phyloP scores from a whole-genome alignment of 2,329 filamentous ascomycete genomes.

The Colletotrichum sp. region DNA sequence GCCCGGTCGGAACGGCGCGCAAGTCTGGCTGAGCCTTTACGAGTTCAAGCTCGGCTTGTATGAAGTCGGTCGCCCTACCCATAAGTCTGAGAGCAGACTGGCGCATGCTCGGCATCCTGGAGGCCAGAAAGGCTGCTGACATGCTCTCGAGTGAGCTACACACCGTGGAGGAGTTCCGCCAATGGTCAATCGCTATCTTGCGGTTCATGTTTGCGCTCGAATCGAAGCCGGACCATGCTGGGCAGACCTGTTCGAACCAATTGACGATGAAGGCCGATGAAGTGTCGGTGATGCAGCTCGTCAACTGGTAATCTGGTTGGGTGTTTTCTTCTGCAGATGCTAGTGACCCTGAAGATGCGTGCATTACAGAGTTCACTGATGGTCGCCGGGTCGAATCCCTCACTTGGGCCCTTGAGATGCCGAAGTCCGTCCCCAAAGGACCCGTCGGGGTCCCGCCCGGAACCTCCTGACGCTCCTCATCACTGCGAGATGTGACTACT shows the following conservation, averaged over 20 bases:
- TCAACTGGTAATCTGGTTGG: conserved; percentile 9
- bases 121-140: conserved; percentile 41
- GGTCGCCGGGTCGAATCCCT: neutral
- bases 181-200: conserved; percentile 39
- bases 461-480: neutral
- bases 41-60: conserved; percentile 37
- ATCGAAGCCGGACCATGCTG: conserved; percentile 46
- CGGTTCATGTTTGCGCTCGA: conserved; percentile 43
- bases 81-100: conserved; percentile 38
- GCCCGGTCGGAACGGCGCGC: conserved; percentile 34
- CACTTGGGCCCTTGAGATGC: neutral
- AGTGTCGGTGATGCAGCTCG: conserved; percentile 28
- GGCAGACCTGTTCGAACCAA: conserved; percentile 46
- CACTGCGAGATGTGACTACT: neutral
- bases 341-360: neutral
- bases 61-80: conserved; percentile 34
- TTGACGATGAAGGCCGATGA: conserved; percentile 38
- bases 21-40: conserved; percentile 24
- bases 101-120: conserved; percentile 38
- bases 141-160: conserved; percentile 45
- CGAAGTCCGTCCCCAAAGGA: neutral
- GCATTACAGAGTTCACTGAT: neutral
- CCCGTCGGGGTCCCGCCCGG: too few species aligned
- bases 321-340: neutral
- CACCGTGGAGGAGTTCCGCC: conserved; percentile 40